phyloP scores from a whole-genome alignment of 345 rosid species.

The Anastatica hierochuntica region DNA sequence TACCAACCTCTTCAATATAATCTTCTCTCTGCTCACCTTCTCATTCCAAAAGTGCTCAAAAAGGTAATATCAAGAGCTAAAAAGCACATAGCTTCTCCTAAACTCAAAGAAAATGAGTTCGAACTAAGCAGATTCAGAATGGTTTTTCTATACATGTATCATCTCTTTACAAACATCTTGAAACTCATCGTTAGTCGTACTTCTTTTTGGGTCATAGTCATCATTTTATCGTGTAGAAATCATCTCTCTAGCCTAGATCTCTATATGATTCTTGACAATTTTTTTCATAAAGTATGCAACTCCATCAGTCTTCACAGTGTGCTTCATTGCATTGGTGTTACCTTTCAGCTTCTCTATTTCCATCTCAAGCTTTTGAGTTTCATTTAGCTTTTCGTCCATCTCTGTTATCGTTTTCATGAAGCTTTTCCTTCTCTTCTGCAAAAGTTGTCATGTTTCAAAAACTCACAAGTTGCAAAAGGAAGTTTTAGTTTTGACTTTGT shows the following conservation, averaged over 20 bases:
- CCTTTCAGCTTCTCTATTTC: constrained; percentile 62
- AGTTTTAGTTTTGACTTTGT: no score
- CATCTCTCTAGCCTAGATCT: constrained; percentile 43
- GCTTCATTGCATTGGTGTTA: constrained; percentile 38
- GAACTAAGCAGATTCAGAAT: not conserved
- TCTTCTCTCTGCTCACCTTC: constrained; percentile 7
- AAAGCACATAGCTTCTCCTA: not conserved
- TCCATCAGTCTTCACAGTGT: constrained; percentile 40
- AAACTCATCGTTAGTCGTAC: constrained; percentile 43
- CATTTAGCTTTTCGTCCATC: constrained; percentile 45
- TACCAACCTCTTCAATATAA: constrained; percentile 57
- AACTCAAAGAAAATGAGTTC: not conserved
- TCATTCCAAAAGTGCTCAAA: constrained; percentile 26
- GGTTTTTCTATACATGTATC: constrained; percentile 21
- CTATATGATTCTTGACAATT: constrained; percentile 29
- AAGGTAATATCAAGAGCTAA: not conserved
- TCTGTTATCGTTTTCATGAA: constrained; percentile 34
- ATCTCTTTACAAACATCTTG: constrained; percentile 67
- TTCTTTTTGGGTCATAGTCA: constrained; percentile 41
- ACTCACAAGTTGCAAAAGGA: not conserved
- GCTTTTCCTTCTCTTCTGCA: constrained; percentile 54
- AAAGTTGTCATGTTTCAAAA: not conserved
- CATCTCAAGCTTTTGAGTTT: constrained; percentile 53
- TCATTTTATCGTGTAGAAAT: constrained; percentile 30
- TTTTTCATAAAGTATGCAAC: constrained; percentile 30